These are phyloP conservation scores for Mycena galopus DNA, from an alignment of 768 basidiomycete species.

Conservation along the genomic window DNA sequence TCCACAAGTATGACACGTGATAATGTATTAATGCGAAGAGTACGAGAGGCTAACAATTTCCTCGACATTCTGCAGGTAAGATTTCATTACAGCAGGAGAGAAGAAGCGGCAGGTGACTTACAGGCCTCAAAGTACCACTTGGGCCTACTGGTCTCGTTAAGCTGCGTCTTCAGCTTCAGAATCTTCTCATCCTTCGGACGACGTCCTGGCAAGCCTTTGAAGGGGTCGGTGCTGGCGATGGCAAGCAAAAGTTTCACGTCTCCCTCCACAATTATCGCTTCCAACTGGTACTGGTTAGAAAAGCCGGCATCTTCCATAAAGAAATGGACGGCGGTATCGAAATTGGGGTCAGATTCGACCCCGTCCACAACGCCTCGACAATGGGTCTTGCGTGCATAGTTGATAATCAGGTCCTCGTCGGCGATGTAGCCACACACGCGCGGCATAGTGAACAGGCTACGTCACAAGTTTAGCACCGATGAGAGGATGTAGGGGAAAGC, in stretches of 20 bases:
- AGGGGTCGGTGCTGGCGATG: not conserved
- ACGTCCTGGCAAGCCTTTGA: not conserved
- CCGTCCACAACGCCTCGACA: not conserved
- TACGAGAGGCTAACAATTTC: not conserved
- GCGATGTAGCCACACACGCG: not conserved
- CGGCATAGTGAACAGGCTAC: not conserved
- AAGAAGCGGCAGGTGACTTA: not conserved
- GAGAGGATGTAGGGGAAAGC: not conserved
- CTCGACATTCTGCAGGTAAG: not conserved
- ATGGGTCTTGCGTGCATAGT: not conserved
- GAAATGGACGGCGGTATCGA: not conserved
- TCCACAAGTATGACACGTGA: not conserved
- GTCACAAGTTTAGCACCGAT: not conserved
- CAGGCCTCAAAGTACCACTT: conserved; percentile 6
- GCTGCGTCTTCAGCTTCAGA: not conserved
- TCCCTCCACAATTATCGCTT: not conserved
- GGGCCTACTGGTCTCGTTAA: not conserved
- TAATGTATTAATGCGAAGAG: not conserved
- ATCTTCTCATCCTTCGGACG: not conserved
- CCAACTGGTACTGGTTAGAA: conserved; percentile 1
- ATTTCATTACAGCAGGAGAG: not conserved
- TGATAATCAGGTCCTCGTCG: not conserved
- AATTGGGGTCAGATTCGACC: conserved; percentile 1
- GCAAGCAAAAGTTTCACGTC: not conserved
- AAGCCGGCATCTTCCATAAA: conserved; percentile 1